phyloP scores from a whole-genome alignment of 371 early-diverging fungal genomes.

The Apophysomyces elegans region DNA sequence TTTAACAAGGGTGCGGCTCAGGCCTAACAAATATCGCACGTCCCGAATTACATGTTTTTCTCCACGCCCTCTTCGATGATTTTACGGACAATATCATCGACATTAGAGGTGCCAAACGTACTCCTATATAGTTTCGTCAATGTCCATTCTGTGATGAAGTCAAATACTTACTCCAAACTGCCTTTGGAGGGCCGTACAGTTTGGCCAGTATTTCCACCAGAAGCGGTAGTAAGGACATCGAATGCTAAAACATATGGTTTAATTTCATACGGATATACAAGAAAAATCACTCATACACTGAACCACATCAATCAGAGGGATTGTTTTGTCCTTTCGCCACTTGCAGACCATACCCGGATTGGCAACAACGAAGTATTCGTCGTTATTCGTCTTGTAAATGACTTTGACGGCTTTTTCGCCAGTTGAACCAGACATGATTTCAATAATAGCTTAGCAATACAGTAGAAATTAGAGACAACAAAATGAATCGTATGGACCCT shows the following conservation, averaged over 20 bases:
- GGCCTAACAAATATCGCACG: constrained; percentile 3
- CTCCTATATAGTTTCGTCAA: constrained; percentile 17
- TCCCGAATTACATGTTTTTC: constrained; percentile 24
- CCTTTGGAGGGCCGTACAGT: constrained; percentile 32
- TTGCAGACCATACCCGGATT: constrained; percentile 33
- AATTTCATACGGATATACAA: background rate
- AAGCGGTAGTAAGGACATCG: constrained; percentile 28
- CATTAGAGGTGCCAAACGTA: constrained; percentile 27
- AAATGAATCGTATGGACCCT: too few relatives aligned
- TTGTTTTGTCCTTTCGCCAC: constrained; percentile 44
- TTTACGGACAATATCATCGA: constrained; percentile 25
- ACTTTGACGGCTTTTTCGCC: constrained; percentile 31
- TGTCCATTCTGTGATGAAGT: background rate
- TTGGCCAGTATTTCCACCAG: constrained; percentile 25
- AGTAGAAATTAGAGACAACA: too few relatives aligned
- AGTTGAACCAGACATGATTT: constrained; percentile 13
- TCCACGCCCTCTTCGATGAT: constrained; percentile 27
- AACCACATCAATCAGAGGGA: constrained; percentile 50
- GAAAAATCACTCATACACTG: constrained; percentile 29
- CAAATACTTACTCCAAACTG: constrained; percentile 20
- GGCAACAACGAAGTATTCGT: constrained; percentile 50
- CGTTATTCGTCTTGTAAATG: constrained; percentile 30
- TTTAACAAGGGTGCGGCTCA: background rate
- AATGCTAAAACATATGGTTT: constrained; percentile 22
- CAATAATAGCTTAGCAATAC: background rate